Evolutionary conservation across 2,329 filamentous ascomycete species (phyloP), one percentile per base, ranked within the genome.

Genomic region (Samsoniella hepiali): DNA sequence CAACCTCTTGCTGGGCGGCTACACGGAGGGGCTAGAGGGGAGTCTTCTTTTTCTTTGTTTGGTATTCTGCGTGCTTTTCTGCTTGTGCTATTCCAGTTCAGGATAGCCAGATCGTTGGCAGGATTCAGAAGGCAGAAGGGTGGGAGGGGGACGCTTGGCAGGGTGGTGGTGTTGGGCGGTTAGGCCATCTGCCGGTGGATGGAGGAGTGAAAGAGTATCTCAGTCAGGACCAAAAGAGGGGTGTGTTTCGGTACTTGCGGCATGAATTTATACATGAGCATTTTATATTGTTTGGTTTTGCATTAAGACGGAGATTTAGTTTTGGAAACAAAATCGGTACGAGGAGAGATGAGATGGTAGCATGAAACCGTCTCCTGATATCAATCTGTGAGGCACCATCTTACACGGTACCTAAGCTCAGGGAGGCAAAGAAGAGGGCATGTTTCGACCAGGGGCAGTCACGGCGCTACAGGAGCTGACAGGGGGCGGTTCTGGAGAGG

Each of bases 361-460:
- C 38, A 3, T 40, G 22, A 40, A 40, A 4, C 11, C 10, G 38
- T 11, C 38, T 40, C 38, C 38, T 40, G 29, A 47, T 47, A 47
- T 27, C 44, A 47, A 22, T 22, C 22, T 22, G 22, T 22, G 22
- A 22, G 22, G 22, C 22, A 22, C 22, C 22, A 22, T 22, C 22
- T 22, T 22, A 22, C 22, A 22, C 22, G 1, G 22, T 22, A 22
- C 22, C 22, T 22, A 1, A 22, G 22, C 22, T 22, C 22, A 22
- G 22, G 22, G 22, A 22, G 22, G 22, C 22, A 22, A 22, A 22
- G 22, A 22, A 22, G 22, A 34, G 29, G 34, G 31, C 13, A 5
- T 27, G 57, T 59, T 59, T 59, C 45, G 22, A 59, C 42, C 44
- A 58, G 45, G 57, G 55, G 55, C 5, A 22, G 6, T 3, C 27